Percentiles rank a stretch among this genome's conserved stretches.
phyloP scores from a whole-genome alignment of 2,329 filamentous ascomycete genomes.

The Fusarium subglutinans region DNA sequence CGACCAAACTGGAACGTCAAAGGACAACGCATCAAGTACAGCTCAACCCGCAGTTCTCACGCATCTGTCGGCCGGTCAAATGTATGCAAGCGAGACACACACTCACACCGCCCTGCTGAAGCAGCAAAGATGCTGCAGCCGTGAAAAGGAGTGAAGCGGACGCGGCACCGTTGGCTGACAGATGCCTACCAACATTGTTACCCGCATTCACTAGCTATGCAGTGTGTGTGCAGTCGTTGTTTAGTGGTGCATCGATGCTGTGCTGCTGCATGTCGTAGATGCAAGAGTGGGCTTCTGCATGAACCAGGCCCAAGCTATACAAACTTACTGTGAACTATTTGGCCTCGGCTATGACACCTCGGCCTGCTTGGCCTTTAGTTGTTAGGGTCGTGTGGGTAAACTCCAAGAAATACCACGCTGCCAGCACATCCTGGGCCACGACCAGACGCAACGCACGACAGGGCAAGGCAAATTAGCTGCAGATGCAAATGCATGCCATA shows the following conservation, averaged over 20 bases:
- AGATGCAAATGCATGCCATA: slow-evolving; percentile 48
- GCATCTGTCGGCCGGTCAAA: slow-evolving; percentile 30
- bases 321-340: slow-evolving; percentile 24
- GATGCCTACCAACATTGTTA: slow-evolving; percentile 29
- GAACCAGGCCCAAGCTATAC: slow-evolving; percentile 41
- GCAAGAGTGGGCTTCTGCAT: slow-evolving; percentile 43
- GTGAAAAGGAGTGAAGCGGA: slow-evolving; percentile 40
- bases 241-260: slow-evolving; percentile 36
- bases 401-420: slow-evolving; percentile 22
- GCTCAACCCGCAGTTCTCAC: slow-evolving; percentile 43
- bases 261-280: slow-evolving; percentile 40
- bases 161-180: slow-evolving; percentile 40
- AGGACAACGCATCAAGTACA: slow-evolving; percentile 42
- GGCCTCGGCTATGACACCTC: slow-evolving; percentile 18
- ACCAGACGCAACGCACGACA: slow-evolving; percentile 28
- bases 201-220: slow-evolving; percentile 35
- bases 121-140: slow-evolving; percentile 36
- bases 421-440: slow-evolving; percentile 38
- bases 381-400: slow-evolving; percentile 17
- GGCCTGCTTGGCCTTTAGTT: slow-evolving; percentile 10
- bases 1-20: slow-evolving; percentile 31
- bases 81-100: slow-evolving; percentile 36
- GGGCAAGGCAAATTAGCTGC: slow-evolving; percentile 44
- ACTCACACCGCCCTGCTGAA: slow-evolving; percentile 38
- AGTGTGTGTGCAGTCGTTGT: slow-evolving; percentile 35